Percentiles rank a stretch among this genome's conserved stretches.
Evolutionary conservation across 352 stramenopile genomes (phyloP).

Genomic region (Phytophthora idaei): DNA sequence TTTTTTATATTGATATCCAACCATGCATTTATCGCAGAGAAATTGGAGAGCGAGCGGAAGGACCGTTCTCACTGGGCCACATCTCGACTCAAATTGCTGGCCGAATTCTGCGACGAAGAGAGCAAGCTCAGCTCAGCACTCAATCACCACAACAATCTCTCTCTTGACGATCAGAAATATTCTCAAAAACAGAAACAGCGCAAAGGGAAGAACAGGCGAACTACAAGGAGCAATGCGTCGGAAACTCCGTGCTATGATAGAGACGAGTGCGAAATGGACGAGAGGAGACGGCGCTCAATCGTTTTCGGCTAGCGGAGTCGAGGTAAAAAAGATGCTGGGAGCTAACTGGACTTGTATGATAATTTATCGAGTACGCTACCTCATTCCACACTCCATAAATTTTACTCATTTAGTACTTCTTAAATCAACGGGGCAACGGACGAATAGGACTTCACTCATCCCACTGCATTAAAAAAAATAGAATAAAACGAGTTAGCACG

Average conservation of each 20-base stretch:
- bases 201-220: slow-evolving; percentile 5
- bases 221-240: background rate
- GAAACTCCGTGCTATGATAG: slow-evolving; percentile 13
- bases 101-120: slow-evolving; percentile 84
- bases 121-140: slow-evolving; percentile 62
- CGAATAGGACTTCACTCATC: slow-evolving; percentile 19
- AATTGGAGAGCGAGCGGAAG: slow-evolving; percentile 64
- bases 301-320: slow-evolving; percentile 44
- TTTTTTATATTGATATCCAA: background rate
- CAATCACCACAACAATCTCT: slow-evolving; percentile 13
- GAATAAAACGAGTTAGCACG: slow-evolving; percentile 9
- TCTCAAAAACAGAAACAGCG: slow-evolving; percentile 8
- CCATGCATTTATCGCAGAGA: slow-evolving; percentile 39
- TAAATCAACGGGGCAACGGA: background rate
- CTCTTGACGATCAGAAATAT: slow-evolving; percentile 6
- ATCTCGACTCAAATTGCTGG: slow-evolving; percentile 68
- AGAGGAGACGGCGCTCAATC: slow-evolving; percentile 34
- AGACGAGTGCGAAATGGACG: slow-evolving; percentile 21
- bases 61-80: slow-evolving; percentile 74
- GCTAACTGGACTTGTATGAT: slow-evolving; percentile 18
- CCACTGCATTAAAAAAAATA: too few relatives aligned
- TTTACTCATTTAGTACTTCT: slow-evolving; percentile 20
- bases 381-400: slow-evolving; percentile 12
- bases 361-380: slow-evolving; percentile 20
- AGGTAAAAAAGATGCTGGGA: slow-evolving; percentile 7